Base-by-base conservation (phyloP, 2,329 filamentous ascomycete genomes). In the Aspergillus japonicus region DNA sequence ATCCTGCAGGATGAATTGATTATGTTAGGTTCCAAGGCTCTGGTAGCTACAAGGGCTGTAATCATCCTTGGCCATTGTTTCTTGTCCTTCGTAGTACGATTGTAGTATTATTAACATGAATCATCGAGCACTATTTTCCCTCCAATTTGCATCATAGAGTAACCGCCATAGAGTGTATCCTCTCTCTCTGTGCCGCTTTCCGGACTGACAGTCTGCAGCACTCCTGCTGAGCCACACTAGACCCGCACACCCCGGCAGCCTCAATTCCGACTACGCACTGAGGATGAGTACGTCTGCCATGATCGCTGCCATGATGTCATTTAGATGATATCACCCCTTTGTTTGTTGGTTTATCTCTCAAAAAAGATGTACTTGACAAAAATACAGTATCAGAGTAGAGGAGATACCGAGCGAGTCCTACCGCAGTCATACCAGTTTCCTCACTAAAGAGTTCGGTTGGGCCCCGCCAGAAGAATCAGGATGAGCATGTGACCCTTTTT, bases 171-270 rank as follows among this genome's bases (percentile, higher is more conserved):
- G 1, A 35, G 33, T 12, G 11, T 16, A 16, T 8, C 2, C 39
- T 44, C 12, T 49, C 16, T n/a, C 16, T n/a, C 12, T 16, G 24
- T 47, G 29, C 39, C 39, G 39, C 39, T 16, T 42, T 42, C 39
- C 39, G 39, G 39, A 19, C 39, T 44, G 39, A 16, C 39, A 19
- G 5, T 44, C 39, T 44, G 16, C 39, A 44, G 39, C 39, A 44
- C 14, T n/a, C 39, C 39, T 16, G 16, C 39, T 63, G 57, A 64
- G 64, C 64, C 64, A 66, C 62, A 62, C 35, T 21, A 35, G 56
- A 59, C 50, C 59, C 62, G 63, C 57, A 23, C 33, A 31, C 42
- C 47, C 42, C 26, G 42, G 42, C 23, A 47, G 16, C 52, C 58
- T 47, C 42, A 24, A 54, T 26, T 44, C 49, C 33, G 29, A 55